phyloP scores from a whole-genome alignment of 108 stramenopile species.

The Schizochytrium sp. region DNA sequence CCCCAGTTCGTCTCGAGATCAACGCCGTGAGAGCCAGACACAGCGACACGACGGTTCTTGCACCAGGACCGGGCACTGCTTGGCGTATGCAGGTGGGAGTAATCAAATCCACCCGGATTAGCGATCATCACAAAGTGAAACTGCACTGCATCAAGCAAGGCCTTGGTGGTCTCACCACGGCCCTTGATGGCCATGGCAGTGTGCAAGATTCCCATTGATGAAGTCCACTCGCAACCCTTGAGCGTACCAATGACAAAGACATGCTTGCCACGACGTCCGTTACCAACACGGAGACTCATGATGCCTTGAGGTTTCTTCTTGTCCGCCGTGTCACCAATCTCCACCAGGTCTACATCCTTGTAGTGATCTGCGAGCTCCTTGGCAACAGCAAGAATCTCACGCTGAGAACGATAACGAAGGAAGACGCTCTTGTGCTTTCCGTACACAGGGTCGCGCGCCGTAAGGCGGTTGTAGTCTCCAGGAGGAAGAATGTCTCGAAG shows the following conservation, averaged over 20 bases:
- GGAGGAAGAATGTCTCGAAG: neutral
- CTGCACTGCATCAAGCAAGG: neutral
- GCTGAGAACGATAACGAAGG: neutral
- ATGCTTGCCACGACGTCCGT: constrained; percentile 2
- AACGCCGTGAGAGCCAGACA: neutral
- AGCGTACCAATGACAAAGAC: neutral
- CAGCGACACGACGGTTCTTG: neutral
- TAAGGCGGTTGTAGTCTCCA: neutral
- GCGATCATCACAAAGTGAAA: neutral
- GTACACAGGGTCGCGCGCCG: constrained; percentile 2
- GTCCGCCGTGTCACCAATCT: neutral
- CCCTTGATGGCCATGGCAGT: constrained; percentile 1
- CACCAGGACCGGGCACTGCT: neutral
- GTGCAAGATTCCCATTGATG: neutral
- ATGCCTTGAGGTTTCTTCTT: neutral
- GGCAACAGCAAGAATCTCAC: neutral
- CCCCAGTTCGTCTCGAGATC: neutral
- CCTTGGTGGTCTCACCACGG: neutral
- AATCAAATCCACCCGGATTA: neutral
- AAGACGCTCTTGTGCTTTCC: neutral
- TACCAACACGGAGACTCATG: neutral
- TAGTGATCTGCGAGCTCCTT: neutral
- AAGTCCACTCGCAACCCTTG: neutral
- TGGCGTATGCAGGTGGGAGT: neutral
- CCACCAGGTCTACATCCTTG: neutral